Percentiles rank a stretch among this genome's conserved stretches.
These are phyloP conservation scores for Carex pumila DNA, from an alignment of 176 grass and related monocot genomes.

Conservation along the genomic window DNA sequence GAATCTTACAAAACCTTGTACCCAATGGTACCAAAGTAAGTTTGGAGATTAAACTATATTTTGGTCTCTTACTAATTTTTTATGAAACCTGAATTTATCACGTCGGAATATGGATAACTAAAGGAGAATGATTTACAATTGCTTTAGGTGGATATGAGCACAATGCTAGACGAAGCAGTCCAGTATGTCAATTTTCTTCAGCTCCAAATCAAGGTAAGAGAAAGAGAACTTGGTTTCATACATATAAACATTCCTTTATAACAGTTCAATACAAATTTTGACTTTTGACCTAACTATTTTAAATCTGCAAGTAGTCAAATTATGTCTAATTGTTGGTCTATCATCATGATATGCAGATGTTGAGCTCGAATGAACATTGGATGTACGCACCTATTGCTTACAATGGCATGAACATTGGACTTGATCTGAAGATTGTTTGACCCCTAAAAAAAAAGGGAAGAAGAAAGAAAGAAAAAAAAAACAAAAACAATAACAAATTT, in stretches of 20 bases:
- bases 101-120: slow-evolving; percentile 11
- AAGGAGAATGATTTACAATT: not conserved
- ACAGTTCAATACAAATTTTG: not conserved
- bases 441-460: too few species aligned
- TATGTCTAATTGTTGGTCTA: slow-evolving; percentile 14
- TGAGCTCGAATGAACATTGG: slow-evolving; percentile 78
- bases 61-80: not conserved
- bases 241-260: not conserved
- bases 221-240: not conserved
- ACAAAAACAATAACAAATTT: too few species aligned
- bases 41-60: slow-evolving; percentile 1
- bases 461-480: too few species aligned
- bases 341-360: slow-evolving; percentile 35
- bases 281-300: not conserved
- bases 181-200: slow-evolving; percentile 82
- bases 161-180: slow-evolving; percentile 90
- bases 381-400: slow-evolving; percentile 86
- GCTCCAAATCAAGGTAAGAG: slow-evolving; percentile 71
- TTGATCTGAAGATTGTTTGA: slow-evolving; percentile 40
- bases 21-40: slow-evolving; percentile 91
- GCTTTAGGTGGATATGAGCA: slow-evolving; percentile 82
- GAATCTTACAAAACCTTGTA: slow-evolving; percentile 66
- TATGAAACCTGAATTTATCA: not conserved
- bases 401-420: slow-evolving; percentile 71
- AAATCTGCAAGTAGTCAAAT: not conserved